phyloP scores from a whole-genome alignment of 176 grass and related monocot species.

The Zoysia japonica region DNA sequence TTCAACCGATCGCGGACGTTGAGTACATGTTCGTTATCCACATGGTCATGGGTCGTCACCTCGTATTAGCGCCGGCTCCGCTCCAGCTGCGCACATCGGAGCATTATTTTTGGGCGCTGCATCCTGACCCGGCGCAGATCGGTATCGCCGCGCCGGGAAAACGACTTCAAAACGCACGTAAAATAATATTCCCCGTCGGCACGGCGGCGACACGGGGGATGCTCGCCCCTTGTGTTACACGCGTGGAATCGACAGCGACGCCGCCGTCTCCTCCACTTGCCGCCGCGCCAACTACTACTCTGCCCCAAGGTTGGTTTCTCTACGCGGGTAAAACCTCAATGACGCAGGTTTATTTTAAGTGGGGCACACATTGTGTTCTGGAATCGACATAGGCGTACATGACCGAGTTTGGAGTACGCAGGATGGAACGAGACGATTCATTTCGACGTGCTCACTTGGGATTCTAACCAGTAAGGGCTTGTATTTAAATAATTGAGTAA shows the following conservation, averaged over 20 bases:
- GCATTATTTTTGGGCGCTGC: neutral
- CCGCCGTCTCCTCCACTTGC: neutral
- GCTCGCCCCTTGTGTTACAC: slow-evolving; percentile 2
- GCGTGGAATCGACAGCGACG: slow-evolving; percentile 28
- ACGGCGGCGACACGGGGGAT: neutral
- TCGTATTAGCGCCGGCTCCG: neutral
- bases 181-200: slow-evolving; percentile 37
- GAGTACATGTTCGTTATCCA: slow-evolving; percentile 32
- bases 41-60: slow-evolving; percentile 21
- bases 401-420: neutral
- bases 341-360: neutral
- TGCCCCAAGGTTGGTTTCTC: neutral
- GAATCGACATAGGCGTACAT: neutral
- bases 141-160: slow-evolving; percentile 15
- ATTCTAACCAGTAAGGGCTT: slow-evolving; percentile 25
- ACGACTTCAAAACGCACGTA: slow-evolving; percentile 20
- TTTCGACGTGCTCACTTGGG: neutral
- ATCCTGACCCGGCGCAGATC: slow-evolving; percentile 25
- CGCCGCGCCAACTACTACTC: slow-evolving; percentile 12
- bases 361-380: neutral
- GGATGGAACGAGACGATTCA: neutral
- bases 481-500: too few species aligned
- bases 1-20: neutral
- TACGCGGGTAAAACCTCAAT: neutral
- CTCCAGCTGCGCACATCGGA: neutral